Percentiles rank a stretch among this genome's conserved stretches.
phyloP scores from a whole-genome alignment of 441 rosid species.

The Erodium moschatum region DNA sequence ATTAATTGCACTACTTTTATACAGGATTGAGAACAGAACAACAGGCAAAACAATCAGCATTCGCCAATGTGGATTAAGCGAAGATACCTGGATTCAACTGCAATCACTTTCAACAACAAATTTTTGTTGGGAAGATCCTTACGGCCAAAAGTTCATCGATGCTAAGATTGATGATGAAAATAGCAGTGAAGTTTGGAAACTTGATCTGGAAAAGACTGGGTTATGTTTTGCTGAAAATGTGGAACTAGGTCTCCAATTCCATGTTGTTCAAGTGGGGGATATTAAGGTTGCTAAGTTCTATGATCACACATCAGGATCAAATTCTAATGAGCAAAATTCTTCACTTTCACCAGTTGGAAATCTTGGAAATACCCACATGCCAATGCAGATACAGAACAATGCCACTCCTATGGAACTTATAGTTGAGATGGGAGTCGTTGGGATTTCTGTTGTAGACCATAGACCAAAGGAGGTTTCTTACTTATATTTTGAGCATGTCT shows the following conservation, averaged over 20 bases:
- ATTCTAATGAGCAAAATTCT: slow-evolving; percentile 36
- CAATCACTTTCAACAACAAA: slow-evolving; percentile 62
- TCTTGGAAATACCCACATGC: slow-evolving; percentile 37
- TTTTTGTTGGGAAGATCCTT: slow-evolving; percentile 96
- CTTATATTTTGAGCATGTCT: slow-evolving; percentile 71
- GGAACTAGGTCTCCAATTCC: slow-evolving; percentile 52
- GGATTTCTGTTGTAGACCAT: slow-evolving; percentile 83
- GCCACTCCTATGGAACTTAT: slow-evolving; percentile 62
- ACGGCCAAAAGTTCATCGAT: slow-evolving; percentile 77
- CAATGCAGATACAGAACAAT: slow-evolving; percentile 32
- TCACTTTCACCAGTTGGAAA: slow-evolving; percentile 35
- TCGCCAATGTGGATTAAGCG: slow-evolving; percentile 88
- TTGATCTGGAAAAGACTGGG: slow-evolving; percentile 61
- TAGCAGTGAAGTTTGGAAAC: slow-evolving; percentile 36
- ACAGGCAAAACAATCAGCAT: slow-evolving; percentile 47
- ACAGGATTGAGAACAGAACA: slow-evolving; percentile 92
- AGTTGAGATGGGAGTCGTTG: slow-evolving; percentile 83
- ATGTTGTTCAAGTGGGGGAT: slow-evolving; percentile 59
- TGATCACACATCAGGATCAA: slow-evolving; percentile 33
- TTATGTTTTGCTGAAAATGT: slow-evolving; percentile 33
- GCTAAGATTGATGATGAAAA: slow-evolving; percentile 43
- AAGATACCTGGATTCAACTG: slow-evolving; percentile 68
- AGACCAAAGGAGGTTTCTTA: slow-evolving; percentile 84
- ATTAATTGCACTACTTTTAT: slow-evolving; percentile 13
- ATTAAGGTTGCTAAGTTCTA: slow-evolving; percentile 64